Base-by-base conservation (phyloP, 2,329 filamentous ascomycete species). In the Sarocladium kiliense region DNA sequence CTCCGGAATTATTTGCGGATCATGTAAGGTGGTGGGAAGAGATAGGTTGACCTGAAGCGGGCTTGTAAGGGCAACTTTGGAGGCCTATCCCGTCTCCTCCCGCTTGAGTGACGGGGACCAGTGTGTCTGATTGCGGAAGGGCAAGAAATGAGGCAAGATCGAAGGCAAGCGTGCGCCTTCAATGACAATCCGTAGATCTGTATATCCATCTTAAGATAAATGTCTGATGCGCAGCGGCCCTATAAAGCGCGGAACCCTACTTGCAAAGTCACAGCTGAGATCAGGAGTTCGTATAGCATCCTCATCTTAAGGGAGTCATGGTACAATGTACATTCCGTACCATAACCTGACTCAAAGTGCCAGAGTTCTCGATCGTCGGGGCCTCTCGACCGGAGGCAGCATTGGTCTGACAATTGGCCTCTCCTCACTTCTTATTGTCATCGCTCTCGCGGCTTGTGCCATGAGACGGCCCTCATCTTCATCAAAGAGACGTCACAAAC, bases 381-480 rank as follows among this genome's bases (percentile, higher is more conserved):
- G 47, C 19, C 26, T 51, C n/a, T 51, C 47, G 2, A 51, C 47
- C 3, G 47, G 47, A 6, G 47, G 47, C 27, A 51, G 47, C 27
- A 51, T 51, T 36, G 47, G 47, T 3, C 47, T 51, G 4, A 23
- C 16, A 4, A 23, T 51, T 10, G 30, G 47, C 30, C 47, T 51
- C 3, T 51, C 47, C 11, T 51, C 47, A 7, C 26, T 51, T 12
- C n/a, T 51, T 16, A 21, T 51, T 10, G 30, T 51, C 47, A 36
- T 51, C 14, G 47, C 47, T 14, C 26, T 51, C 3, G 47, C 47
- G 7, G 30, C 27, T 2, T 51, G 47, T 23, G 30, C 27, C 47
- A 51, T 51, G 47, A 23, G 7, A 4, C 23, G 19, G 5, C 11
- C 27, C 9, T 36, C 47, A 12, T 34, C 47, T 16, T 21, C 26